Evolutionary conservation across 208 protist species (phyloP), one percentile per base, ranked within the genome.

Genomic region (Crithidia brevicula): DNA sequence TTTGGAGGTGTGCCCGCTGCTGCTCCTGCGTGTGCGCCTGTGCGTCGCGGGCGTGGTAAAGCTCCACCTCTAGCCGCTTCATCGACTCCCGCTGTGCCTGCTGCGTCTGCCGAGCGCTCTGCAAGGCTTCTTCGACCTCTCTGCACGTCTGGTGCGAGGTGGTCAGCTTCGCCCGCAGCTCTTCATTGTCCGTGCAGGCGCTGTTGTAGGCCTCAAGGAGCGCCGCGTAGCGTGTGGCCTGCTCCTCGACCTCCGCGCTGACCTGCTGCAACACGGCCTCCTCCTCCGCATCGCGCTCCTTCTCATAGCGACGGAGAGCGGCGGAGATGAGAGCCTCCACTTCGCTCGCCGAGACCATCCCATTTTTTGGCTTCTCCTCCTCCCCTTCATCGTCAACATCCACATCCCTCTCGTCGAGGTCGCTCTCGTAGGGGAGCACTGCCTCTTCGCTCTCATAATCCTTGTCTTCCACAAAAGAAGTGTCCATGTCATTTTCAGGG

Each of bases 251-350:
- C 69, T 94, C 89, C 23, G 33, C 65, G n/a, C 72, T 77, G 18
- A 94, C 80, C 46, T 88, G 72, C 61, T 83, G 69, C 20, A 94
- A 77, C 36, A 91, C 77, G 11, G 68, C 72, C 43, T 85, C 82
- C 67, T 94, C 89, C 63, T 92, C 89, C 8, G 77, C 76, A 69
- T 94, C 85, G 11, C 89, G 75, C 60, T 69, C 57, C 51, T 75
- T 70, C 40, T 92, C 83, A 49, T 93, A 93, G 18, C 71, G 69
- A 22, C 69, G 74, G 7, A 93, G 70, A 15, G 81, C 73, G 31
- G 59, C 73, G 11, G 49, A 11, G 20, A 92, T 58, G 22, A 54
- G 66, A 15, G 42, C n/a, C 25, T 66, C 31, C 62, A 93, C 61
- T 34, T 85, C 78, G 4, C 57, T 64, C 18, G 83, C 77, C 0